Conservation (phyloP, 371 early-diverging fungal genomes). For the Mortierella sp. region DNA sequence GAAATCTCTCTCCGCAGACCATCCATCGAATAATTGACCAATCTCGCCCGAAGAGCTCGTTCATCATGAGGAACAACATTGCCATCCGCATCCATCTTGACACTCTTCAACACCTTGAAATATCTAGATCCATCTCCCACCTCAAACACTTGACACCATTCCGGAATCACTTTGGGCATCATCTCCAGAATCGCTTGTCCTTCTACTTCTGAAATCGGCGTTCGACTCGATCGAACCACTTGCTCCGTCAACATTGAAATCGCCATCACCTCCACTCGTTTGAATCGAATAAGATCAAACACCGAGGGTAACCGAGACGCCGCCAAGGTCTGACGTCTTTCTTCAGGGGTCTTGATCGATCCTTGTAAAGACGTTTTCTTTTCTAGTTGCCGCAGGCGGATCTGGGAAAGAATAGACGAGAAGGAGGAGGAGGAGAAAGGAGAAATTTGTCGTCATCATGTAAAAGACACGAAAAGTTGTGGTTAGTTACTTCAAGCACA, state of each 20-base stretch:
- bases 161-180: constrained; percentile 32
- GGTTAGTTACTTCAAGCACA: not conserved
- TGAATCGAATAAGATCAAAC: constrained; percentile 48
- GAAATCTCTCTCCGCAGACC: too few species aligned
- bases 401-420: constrained; percentile 9
- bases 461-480: not conserved
- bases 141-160: constrained; percentile 40
- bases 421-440: not conserved
- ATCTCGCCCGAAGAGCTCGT: constrained; percentile 22
- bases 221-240: constrained; percentile 34
- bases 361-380: constrained; percentile 15
- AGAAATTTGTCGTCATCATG: not conserved
- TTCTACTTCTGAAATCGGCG: constrained; percentile 40
- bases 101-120: constrained; percentile 22
- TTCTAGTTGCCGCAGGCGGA: constrained; percentile 35
- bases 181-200: constrained; percentile 39
- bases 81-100: constrained; percentile 18
- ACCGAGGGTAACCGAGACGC: constrained; percentile 30
- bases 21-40: too few species aligned
- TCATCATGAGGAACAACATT: constrained; percentile 23
- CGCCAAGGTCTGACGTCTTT: constrained; percentile 25
- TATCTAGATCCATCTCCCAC: constrained; percentile 22
- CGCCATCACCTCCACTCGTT: constrained; percentile 31
- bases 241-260: constrained; percentile 25
- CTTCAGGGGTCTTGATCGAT: constrained; percentile 22